Evolutionary conservation across 257 asterid genomes (phyloP), one percentile per base, ranked within the genome.

Genomic region (Nicotiana noctiflora): DNA sequence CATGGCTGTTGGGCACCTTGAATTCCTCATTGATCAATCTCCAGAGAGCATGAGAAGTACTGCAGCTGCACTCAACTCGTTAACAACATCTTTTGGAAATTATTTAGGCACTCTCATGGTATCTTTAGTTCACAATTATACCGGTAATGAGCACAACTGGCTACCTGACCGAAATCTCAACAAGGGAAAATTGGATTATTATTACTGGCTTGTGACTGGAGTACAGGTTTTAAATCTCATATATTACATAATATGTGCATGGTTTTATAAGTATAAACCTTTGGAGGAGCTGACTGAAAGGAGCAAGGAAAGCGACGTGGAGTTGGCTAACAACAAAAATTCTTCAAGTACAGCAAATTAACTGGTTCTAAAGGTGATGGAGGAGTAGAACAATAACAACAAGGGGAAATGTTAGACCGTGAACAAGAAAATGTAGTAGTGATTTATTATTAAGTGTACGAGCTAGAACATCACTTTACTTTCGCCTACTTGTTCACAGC

Each of bases 1-100:
- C 84, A 86, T 86, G 86, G 29, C 92, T 0, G 92, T 94, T 1
- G 97, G 97, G 3, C 97, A 91, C 29, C 19, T 93, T 65, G 97
- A 94, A 57, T 94, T 93, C 44, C 88, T 94, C 0, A 91, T 91
- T 8, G 94, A 94, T 51, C 97, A 94, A 37, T 88, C 94, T 1
- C 96, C 98, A 0, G 97, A 94, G 75, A 94, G 97, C 82, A 93
- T 94, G 98, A 89, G 94, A 83, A 93, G 94, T 63, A 90, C 93
- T 0, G 97, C 91, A 0, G 88, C 88, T 0, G 97, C 97, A 1
- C 82, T 94, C n/a, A 88, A 89, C 27, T 94, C 94, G 84, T 79
- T 90, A 0, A 91, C 97, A 2, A 85, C 85, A 1, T 89, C 91
- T 0, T 44, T 91, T 1, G 97, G 97, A 81, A 90, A 86, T 49